Evolutionary conservation across 495 filamentous ascomycete genomes (phyloP).

Genomic region (Zalerion maritima): DNA sequence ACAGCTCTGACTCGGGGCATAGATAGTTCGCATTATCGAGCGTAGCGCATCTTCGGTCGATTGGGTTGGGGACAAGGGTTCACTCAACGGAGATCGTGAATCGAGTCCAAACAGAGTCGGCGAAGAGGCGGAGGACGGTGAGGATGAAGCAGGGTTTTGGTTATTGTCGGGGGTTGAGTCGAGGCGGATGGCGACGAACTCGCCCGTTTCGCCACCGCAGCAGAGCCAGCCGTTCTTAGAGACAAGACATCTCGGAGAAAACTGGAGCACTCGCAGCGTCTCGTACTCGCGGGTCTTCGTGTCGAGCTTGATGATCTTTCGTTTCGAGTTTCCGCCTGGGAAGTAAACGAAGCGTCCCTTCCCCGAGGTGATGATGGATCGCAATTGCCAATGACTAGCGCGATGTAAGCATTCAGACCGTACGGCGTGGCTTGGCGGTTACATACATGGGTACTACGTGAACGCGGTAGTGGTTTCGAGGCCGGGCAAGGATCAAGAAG

Average conservation of each 20-base stretch:
- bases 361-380: conserved; percentile 74
- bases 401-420: conserved; percentile 5
- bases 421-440: conserved; percentile 1
- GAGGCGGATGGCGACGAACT: conserved; percentile 66
- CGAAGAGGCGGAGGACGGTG: conserved; percentile 13
- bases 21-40: conserved; percentile 13
- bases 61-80: conserved; percentile 16
- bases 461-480: conserved; percentile 60
- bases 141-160: no score
- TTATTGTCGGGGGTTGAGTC: conserved; percentile 18
- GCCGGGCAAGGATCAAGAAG: conserved; percentile 44
- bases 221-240: conserved; percentile 78
- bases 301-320: conserved; percentile 58
- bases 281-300: conserved; percentile 56
- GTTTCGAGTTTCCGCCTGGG: conserved; percentile 43
- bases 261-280: conserved; percentile 63
- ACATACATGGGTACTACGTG: conserved; percentile 61
- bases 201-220: conserved; percentile 72
- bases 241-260: conserved; percentile 71
- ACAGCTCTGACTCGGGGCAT: conserved; percentile 23
- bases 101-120: conserved; percentile 19
- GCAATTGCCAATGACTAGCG: conserved; percentile 76
- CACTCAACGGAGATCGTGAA: conserved; percentile 5
- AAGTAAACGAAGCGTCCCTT: conserved; percentile 69
- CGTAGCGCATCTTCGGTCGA: conserved; percentile 20